phyloP scores from a whole-genome alignment of 2,329 filamentous ascomycete species.

The Colletotrichum chrysophilum region DNA sequence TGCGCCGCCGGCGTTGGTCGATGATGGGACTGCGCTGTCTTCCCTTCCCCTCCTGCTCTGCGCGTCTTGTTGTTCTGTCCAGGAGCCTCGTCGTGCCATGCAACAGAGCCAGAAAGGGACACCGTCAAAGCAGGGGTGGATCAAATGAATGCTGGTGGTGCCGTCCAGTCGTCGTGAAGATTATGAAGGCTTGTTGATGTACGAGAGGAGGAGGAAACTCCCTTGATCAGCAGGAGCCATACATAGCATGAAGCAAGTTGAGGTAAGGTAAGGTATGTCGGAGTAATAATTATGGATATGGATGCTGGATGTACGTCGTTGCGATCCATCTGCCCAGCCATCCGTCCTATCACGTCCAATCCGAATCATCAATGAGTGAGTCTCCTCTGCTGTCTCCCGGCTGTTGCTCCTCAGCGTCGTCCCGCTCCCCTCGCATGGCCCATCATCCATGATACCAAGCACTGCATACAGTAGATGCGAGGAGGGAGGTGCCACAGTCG shows the following conservation, averaged over 20 bases:
- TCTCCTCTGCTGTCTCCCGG: not conserved
- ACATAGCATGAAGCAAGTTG: not conserved
- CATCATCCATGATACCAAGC: not conserved
- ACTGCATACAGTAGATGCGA: not conserved
- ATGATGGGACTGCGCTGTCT: not conserved
- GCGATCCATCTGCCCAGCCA: conserved; percentile 4
- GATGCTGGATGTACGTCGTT: not conserved
- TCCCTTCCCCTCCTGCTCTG: not conserved
- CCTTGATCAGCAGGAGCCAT: not conserved
- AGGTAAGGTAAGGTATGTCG: not conserved
- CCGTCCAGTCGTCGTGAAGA: not conserved
- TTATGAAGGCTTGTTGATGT: not conserved
- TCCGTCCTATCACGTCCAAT: not conserved
- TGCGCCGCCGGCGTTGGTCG: not conserved
- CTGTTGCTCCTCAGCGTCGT: not conserved
- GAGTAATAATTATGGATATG: conserved; percentile 7
- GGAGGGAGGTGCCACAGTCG: conserved; percentile 3
- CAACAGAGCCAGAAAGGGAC: not conserved
- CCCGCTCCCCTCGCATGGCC: not conserved
- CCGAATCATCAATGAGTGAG: not conserved
- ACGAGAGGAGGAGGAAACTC: not conserved
- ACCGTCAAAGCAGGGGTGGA: not conserved
- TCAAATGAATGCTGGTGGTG: not conserved
- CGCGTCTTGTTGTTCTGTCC: not conserved
- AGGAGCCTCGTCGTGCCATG: not conserved